Percentiles rank a stretch among this genome's conserved stretches.
Conservation (phyloP, 192 early-diverging fungal species). For the Rhizoclosmatium sp. region DNA sequence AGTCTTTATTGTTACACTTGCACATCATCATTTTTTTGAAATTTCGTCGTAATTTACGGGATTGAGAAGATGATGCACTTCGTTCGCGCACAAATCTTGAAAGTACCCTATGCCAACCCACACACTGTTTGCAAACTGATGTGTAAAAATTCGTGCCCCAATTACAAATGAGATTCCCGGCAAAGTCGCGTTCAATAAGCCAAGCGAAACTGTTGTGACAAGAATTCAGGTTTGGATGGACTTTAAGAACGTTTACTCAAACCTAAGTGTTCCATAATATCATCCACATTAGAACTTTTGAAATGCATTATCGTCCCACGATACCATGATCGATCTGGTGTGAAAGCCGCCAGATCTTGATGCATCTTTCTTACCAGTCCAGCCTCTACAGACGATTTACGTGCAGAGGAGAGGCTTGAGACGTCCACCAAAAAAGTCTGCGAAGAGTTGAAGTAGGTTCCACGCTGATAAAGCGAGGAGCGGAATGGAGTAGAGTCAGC, state of each 20-base stretch:
- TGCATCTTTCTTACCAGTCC: slow-evolving; percentile 8
- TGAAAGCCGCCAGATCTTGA: not conserved
- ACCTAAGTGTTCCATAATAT: slow-evolving; percentile 36
- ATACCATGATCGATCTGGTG: slow-evolving; percentile 28
- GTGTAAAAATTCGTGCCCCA: slow-evolving; percentile 23
- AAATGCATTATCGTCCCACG: slow-evolving; percentile 23
- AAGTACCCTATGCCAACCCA: slow-evolving; percentile 29
- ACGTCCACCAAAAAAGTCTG: not conserved
- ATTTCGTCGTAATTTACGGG: not conserved
- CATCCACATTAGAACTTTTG: slow-evolving; percentile 28
- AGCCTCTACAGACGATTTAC: too few species aligned
- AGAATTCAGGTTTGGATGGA: not conserved
- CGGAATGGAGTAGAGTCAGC: not conserved
- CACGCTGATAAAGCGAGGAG: not conserved
- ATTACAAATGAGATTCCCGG: slow-evolving; percentile 28
- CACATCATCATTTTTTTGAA: not conserved
- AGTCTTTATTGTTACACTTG: too few species aligned
- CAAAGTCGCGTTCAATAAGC: slow-evolving; percentile 18
- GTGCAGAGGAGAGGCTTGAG: not conserved
- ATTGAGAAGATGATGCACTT: slow-evolving; percentile 3
- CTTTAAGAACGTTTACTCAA: not conserved
- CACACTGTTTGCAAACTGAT: not conserved
- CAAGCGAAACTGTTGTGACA: slow-evolving; percentile 3
- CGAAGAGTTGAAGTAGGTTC: not conserved
- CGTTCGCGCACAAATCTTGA: slow-evolving; percentile 19